These are phyloP conservation scores for Euptelea pleiosperma DNA, from an alignment of 164 flowering plant genomes.

Conservation along the genomic window DNA sequence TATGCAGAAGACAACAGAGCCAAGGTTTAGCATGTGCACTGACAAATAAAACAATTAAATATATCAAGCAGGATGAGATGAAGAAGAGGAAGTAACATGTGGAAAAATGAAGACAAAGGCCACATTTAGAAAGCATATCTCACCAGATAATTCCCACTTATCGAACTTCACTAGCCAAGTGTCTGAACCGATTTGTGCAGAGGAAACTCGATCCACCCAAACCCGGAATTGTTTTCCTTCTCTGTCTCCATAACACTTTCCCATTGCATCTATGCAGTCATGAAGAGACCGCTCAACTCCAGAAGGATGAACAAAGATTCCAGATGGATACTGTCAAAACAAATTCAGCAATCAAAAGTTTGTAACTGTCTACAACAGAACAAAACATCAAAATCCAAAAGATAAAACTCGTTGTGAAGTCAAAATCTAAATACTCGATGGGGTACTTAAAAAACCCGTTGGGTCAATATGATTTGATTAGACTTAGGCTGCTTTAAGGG, in stretches of 20 bases:
- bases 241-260: constrained; percentile 48
- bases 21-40: too few relatives aligned
- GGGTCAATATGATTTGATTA: too few relatives aligned
- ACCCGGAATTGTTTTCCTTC: constrained; percentile 52
- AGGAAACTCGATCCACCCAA: constrained; percentile 62
- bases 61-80: too few relatives aligned
- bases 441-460: too few relatives aligned
- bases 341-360: constrained; percentile 6
- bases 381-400: too few relatives aligned
- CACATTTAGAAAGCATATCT: constrained; percentile 12
- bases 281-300: constrained; percentile 44
- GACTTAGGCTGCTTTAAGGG: too few relatives aligned
- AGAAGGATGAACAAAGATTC: constrained; percentile 57
- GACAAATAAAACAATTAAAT: too few relatives aligned
- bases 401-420: too few relatives aligned
- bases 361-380: too few relatives aligned
- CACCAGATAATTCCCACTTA: constrained; percentile 67
- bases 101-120: background rate
- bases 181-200: constrained; percentile 46
- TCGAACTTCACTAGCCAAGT: constrained; percentile 71
- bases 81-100: too few relatives aligned
- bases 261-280: constrained; percentile 35
- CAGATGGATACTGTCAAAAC: constrained; percentile 43
- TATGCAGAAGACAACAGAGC: too few relatives aligned
- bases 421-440: too few relatives aligned